Percentiles rank a stretch among this genome's conserved stretches.
Conservation (phyloP, 1,284 basidiomycete species). For the Ceratobasidium theobromae region DNA sequence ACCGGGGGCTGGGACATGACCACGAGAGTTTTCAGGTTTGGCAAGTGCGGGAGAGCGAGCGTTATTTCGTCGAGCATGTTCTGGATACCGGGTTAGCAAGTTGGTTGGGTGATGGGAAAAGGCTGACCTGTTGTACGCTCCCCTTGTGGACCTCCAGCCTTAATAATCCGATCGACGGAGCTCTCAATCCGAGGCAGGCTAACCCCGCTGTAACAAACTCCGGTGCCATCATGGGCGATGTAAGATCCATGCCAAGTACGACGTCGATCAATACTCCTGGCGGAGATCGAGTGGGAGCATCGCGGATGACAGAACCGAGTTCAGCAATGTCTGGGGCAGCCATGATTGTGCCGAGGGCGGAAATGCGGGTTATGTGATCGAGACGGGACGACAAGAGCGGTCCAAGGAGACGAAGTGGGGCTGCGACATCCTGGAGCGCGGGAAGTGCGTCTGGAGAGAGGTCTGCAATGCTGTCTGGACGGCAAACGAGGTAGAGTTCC, state of each 20-base stretch:
- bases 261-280: background rate
- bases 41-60: background rate
- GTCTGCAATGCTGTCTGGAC: background rate
- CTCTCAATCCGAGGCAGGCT: background rate
- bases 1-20: background rate
- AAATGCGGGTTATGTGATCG: background rate
- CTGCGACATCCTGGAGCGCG: background rate
- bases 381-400: background rate
- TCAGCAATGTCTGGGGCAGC: background rate
- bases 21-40: background rate
- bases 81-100: background rate
- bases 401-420: background rate
- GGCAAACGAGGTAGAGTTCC: background rate
- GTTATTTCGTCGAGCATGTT: background rate
- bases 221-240: background rate
- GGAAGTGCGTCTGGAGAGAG: conserved; percentile 10
- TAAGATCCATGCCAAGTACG: background rate
- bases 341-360: background rate
- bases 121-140: background rate
- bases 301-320: background rate
- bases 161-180: background rate
- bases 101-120: background rate
- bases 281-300: background rate
- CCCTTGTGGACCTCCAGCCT: background rate
- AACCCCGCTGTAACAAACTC: background rate